A percentile compares a stretch with the other conserved stretches of the same genome.
These are phyloP conservation scores for Heimioporus sp. DNA, from an alignment of 768 basidiomycete genomes.

Conservation along the genomic window DNA sequence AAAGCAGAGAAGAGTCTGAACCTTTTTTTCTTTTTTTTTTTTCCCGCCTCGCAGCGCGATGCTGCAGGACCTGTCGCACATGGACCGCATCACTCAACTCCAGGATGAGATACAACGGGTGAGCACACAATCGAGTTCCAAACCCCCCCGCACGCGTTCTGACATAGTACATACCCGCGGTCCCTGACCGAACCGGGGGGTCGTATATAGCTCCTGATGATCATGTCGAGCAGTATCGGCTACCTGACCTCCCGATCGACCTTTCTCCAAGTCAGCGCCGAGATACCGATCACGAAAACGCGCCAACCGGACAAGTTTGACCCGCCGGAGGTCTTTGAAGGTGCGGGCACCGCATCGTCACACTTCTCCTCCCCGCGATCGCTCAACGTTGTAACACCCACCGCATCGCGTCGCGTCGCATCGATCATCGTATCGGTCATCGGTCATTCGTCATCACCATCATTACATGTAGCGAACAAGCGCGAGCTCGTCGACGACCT, in stretches of 20 bases:
- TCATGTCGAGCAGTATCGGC: constrained; percentile 80
- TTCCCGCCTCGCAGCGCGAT: constrained; percentile 55
- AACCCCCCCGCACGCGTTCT: too few relatives aligned
- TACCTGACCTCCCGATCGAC: constrained; percentile 77
- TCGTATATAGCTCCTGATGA: constrained; percentile 84
- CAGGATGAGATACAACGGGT: constrained; percentile 94
- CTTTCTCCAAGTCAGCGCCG: constrained; percentile 74
- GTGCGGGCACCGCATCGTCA: constrained; percentile 41
- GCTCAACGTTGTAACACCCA: too few relatives aligned
- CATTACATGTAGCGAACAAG: too few relatives aligned
- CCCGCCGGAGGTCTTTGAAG: constrained; percentile 71
- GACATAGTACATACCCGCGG: too few relatives aligned
- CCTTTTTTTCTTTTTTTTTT: constrained; percentile 7
- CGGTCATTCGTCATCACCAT: too few relatives aligned
- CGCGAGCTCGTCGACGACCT: constrained; percentile 83
- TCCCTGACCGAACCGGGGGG: too few relatives aligned
- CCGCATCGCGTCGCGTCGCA: too few relatives aligned
- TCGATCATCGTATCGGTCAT: too few relatives aligned
- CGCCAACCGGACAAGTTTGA: constrained; percentile 73
- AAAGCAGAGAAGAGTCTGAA: neutral
- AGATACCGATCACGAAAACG: constrained; percentile 83
- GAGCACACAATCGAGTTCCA: too few relatives aligned
- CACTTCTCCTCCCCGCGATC: too few relatives aligned
- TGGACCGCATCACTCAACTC: constrained; percentile 95
- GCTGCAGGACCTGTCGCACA: constrained; percentile 90